Evolutionary conservation across 192 early-diverging fungal species (phyloP), one percentile per base, ranked within the genome.

Genomic region (Entophlyctis helioformis): DNA sequence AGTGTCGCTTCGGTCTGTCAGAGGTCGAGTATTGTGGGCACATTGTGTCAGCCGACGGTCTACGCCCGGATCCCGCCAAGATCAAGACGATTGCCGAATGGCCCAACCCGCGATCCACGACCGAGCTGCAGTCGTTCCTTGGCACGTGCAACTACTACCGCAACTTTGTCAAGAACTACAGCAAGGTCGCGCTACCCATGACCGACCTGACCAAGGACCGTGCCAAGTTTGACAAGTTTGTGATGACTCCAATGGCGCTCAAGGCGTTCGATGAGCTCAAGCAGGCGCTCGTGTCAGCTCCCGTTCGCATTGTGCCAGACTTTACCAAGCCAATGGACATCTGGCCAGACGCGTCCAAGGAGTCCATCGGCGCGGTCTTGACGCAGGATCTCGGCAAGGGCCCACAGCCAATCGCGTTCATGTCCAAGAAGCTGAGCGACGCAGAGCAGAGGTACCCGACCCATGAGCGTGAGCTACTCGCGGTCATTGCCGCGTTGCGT

Each of bases 141-240:
- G 64, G 64, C 1, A 36, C 60, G 15, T 44, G 47, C n/a, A 53
- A 57, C 22, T 66, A 51, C 41, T 66, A 66, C 36, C 49, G 59
- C 29, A 9, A 44, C 12, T 63, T 64, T 28, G 34, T 57, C 19
- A 24, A 24, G 33, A 45, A 56, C 26, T 63, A 24, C 44, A n/a
- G 56, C 10, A 12, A 29, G 22, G 46, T 50, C 7, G 51, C 47
- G 10, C 13, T 11, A 18, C 59, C 64, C 18, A 20, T 66, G 2
- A 55, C 36, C 33, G 25, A 46, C 24, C 39, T 63, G 3, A 24
- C 51, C 6, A 47, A 40, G 15, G 35, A 49, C 7, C 25, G 16
- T 16, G 21, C n/a, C 3, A 2, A n/a, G 2, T 51, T 26, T 3
- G 28, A n/a, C n/a, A n/a, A n/a, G n/a, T n/a, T n/a, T n/a, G n/a